phyloP scores from a whole-genome alignment of 495 filamentous ascomycete species.

The Hypoxylon rickii region DNA sequence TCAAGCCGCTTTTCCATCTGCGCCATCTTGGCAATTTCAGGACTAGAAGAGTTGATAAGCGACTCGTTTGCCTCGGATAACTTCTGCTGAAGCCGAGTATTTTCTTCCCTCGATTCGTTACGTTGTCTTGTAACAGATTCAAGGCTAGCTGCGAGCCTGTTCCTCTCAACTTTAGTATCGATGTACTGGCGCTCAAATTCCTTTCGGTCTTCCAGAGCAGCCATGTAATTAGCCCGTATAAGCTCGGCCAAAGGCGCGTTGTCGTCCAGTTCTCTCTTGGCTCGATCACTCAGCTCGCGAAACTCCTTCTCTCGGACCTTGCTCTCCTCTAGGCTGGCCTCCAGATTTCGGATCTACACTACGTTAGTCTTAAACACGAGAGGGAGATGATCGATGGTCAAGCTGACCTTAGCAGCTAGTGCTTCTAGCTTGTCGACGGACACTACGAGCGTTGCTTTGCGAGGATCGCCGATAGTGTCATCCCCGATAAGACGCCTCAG shows the following conservation, averaged over 20 bases:
- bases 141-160: conserved; percentile 23
- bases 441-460: conserved; percentile 25
- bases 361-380: background rate
- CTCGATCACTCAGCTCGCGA: conserved; percentile 35
- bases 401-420: conserved; percentile 40
- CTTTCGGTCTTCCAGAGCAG: conserved; percentile 45
- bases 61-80: conserved; percentile 53
- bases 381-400: background rate
- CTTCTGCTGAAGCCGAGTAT: conserved; percentile 51
- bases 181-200: conserved; percentile 42
- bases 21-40: conserved; percentile 54
- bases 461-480: conserved; percentile 13
- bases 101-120: conserved; percentile 54
- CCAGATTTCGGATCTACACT: conserved; percentile 38
- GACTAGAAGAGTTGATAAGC: conserved; percentile 53
- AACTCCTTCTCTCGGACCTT: conserved; percentile 27
- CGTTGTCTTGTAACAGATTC: conserved; percentile 51
- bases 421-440: conserved; percentile 44
- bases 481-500: conserved; percentile 30
- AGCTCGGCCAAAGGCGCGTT: conserved; percentile 33
- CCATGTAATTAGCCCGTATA: conserved; percentile 40
- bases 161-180: conserved; percentile 31
- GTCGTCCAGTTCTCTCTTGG: conserved; percentile 39
- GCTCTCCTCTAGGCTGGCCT: conserved; percentile 34
- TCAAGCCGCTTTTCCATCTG: conserved; percentile 44